phyloP scores from a whole-genome alignment of 768 basidiomycete species.

The Tylopilus vinaceipallidus region DNA sequence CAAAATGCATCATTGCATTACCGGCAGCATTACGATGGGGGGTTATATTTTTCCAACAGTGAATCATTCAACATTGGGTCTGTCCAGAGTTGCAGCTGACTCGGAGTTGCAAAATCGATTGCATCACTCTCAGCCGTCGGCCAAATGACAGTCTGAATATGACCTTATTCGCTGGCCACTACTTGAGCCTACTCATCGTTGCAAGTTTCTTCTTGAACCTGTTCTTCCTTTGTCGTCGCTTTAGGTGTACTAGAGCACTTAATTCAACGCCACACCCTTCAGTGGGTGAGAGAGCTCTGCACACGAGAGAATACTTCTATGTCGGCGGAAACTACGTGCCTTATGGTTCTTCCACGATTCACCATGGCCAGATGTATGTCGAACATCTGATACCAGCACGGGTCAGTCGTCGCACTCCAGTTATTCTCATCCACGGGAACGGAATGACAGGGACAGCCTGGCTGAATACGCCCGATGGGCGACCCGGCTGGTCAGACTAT shows the following conservation, averaged over 20 bases:
- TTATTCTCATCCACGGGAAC: slow-evolving; percentile 49
- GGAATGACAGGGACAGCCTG: slow-evolving; percentile 55
- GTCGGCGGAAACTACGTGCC: slow-evolving; percentile 42
- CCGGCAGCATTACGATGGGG: no score
- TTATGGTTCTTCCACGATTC: slow-evolving; percentile 36
- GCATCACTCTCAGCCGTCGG: no score
- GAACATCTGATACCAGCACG: slow-evolving; percentile 45
- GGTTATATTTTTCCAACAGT: no score
- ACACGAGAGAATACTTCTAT: slow-evolving; percentile 49
- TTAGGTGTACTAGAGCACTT: not conserved
- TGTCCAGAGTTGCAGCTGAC: no score
- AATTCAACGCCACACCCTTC: not conserved
- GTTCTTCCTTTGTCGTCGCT: slow-evolving; percentile 11
- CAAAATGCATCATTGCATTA: no score
- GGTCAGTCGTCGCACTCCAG: slow-evolving; percentile 38
- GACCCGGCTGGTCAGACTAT: slow-evolving; percentile 57
- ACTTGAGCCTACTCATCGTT: slow-evolving; percentile 3
- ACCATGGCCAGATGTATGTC: slow-evolving; percentile 49
- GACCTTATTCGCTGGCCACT: slow-evolving; percentile 7
- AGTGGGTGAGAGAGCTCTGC: slow-evolving; percentile 33
- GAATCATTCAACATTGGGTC: no score
- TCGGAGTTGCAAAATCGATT: no score
- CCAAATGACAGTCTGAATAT: no score
- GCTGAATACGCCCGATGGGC: slow-evolving; percentile 53
- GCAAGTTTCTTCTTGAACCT: slow-evolving; percentile 20